Evolutionary conservation across 2,329 filamentous ascomycete genomes (phyloP).

Genomic region (Paracorniculantispora psalliotae): DNA sequence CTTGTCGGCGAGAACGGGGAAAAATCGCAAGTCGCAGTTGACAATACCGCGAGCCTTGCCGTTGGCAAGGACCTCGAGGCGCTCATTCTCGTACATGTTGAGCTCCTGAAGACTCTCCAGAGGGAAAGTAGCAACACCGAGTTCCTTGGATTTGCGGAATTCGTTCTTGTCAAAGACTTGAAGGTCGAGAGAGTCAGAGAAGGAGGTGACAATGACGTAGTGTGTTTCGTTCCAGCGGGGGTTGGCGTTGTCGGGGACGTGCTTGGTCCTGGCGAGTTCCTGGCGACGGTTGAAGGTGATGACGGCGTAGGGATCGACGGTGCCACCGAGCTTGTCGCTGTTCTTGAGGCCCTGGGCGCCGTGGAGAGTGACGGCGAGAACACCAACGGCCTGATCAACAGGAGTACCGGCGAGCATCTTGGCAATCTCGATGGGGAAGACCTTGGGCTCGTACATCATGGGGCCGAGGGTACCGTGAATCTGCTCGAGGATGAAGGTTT

Average conservation of each 20-base stretch:
- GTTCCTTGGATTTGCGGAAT: conserved; percentile 91
- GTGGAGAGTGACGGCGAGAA: conserved; percentile 86
- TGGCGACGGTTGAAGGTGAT: conserved; percentile 80
- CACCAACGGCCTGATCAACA: conserved; percentile 92
- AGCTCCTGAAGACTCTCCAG: conserved; percentile 77
- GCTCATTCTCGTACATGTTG: conserved; percentile 74
- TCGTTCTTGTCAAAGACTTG: conserved; percentile 92
- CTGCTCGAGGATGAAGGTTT: conserved; percentile 90
- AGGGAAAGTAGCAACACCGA: conserved; percentile 79
- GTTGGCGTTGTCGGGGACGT: conserved; percentile 74
- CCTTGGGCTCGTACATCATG: conserved; percentile 98
- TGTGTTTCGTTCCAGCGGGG: conserved; percentile 96
- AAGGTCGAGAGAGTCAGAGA: conserved; percentile 81
- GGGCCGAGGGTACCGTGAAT: conserved; percentile 90
- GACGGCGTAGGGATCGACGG: conserved; percentile 82
- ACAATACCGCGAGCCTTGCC: conserved; percentile 80
- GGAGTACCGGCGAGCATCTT: conserved; percentile 95
- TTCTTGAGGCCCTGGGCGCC: conserved; percentile 92
- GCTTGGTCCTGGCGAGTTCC: conserved; percentile 84
- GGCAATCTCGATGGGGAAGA: conserved; percentile 96
- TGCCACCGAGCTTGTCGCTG: conserved; percentile 86
- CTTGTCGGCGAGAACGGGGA: conserved; percentile 76
- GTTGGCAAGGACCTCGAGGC: conserved; percentile 76
- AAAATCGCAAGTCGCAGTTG: conserved; percentile 83
- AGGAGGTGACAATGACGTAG: conserved; percentile 88